Evolutionary conservation across 2,329 filamentous ascomycete species (phyloP), one percentile per base, ranked within the genome.

Genomic region (Helicocarpus griseus): DNA sequence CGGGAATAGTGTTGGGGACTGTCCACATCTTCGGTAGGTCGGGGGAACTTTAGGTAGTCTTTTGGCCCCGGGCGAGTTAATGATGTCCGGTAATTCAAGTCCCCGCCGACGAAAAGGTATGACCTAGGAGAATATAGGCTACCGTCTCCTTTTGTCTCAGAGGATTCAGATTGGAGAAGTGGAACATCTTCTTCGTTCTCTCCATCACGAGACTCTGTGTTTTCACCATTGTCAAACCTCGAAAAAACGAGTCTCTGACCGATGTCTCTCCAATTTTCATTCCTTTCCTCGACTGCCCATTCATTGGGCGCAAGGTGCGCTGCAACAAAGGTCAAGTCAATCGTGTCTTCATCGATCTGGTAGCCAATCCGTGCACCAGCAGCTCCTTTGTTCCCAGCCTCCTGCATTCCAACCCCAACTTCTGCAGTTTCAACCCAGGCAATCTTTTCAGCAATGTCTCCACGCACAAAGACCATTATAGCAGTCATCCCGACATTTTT

Each of bases 301-400:
- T 98, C 93, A 81, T 89, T 88, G 5, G 91, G 86, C 0, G 90
- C 88, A 51, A 97, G 74, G 68, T 98, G 93, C 11, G 89, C 87
- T 36, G 87, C 83, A 38, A 95, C 83, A 65, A 97, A 93, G 0
- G 89, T 95, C 51, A 96, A 67, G 60, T 87, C 80, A 24, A 85
- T 78, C 4, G 72, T 72, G 46, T 72, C 66, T 38, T 73, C 70
- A 31, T 64, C 63, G 6, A 61, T 61, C 17, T 68, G 62, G 60
- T 87, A 85, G 13, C 81, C 76, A 40, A 93, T 69, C 31, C 89
- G 78, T 54, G 91, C 76, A 0, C 86, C 93, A 0, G 95, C 86
- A 3, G 89, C 91, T 28, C 91, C 93, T 70, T 98, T 98, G 69
- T 96, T 96, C 14, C 89, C 93, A 85, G 95, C 93, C 47, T 91